Percentiles rank a stretch among this genome's conserved stretches.
Evolutionary conservation across 176 grass and related monocot species (phyloP).

Genomic region (Coix lacrymajobi): DNA sequence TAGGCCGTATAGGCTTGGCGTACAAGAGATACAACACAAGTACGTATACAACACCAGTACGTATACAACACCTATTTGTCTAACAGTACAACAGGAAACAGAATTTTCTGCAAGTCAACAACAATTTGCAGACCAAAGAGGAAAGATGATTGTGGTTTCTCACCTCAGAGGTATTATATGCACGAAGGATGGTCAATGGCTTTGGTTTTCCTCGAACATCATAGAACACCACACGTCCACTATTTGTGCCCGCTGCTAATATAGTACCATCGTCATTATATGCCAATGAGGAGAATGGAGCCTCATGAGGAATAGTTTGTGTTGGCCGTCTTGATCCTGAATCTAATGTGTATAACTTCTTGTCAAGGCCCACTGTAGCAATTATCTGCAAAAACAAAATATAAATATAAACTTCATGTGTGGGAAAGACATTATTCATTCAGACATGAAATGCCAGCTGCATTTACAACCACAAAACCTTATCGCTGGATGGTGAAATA

Average conservation of each 20-base stretch:
- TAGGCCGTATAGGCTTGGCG: no score
- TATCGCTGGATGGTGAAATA: constrained; percentile 89
- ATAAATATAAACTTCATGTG: constrained; percentile 21
- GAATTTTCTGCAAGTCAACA: not conserved
- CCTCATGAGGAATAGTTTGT: constrained; percentile 76
- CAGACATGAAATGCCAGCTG: constrained; percentile 10
- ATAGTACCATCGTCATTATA: constrained; percentile 91
- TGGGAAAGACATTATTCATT: constrained; percentile 9
- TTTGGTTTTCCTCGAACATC: constrained; percentile 92
- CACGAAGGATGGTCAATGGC: constrained; percentile 81
- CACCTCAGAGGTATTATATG: constrained; percentile 95
- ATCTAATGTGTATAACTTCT: constrained; percentile 83
- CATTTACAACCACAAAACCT: constrained; percentile 54
- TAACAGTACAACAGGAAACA: not conserved
- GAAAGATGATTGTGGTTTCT: constrained; percentile 4
- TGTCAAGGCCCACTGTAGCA: constrained; percentile 88
- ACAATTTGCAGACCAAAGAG: constrained; percentile 11
- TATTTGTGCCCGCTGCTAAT: constrained; percentile 88
- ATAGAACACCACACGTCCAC: constrained; percentile 93
- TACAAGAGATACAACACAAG: no score
- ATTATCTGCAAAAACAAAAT: constrained; percentile 65
- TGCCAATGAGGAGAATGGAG: constrained; percentile 88
- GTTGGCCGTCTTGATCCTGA: constrained; percentile 66
- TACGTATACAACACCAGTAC: no score
- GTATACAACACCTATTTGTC: no score